phyloP scores from a whole-genome alignment of 441 rosid species.

The Erodium texanum region DNA sequence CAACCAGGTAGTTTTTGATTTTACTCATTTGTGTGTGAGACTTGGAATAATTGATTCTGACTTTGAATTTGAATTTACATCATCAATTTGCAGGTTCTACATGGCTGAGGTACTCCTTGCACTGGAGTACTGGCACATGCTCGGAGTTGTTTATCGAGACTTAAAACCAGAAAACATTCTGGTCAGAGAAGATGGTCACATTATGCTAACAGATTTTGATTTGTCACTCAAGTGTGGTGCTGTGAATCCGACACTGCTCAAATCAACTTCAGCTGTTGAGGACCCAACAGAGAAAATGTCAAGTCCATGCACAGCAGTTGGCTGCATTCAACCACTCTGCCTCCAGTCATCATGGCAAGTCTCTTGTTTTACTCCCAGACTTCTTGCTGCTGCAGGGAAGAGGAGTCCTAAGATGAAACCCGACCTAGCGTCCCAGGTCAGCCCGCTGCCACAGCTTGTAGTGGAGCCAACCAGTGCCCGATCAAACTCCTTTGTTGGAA shows the following conservation, averaged over 20 bases:
- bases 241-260: slow-evolving; percentile 38
- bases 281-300: slow-evolving; percentile 42
- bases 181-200: slow-evolving; percentile 76
- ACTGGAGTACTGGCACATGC: slow-evolving; percentile 75
- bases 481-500: slow-evolving; percentile 72
- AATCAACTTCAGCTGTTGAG: slow-evolving; percentile 37
- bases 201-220: slow-evolving; percentile 79
- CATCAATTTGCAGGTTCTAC: slow-evolving; percentile 44
- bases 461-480: slow-evolving; percentile 70
- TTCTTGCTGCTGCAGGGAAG: slow-evolving; percentile 44
- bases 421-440: slow-evolving; percentile 44
- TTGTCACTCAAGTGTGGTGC: slow-evolving; percentile 49
- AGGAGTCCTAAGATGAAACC: slow-evolving; percentile 45
- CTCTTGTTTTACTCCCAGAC: slow-evolving; percentile 65
- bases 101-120: slow-evolving; percentile 74
- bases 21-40: background rate
- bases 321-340: slow-evolving; percentile 71
- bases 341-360: slow-evolving; percentile 66
- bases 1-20: slow-evolving; percentile 40
- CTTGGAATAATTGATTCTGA: background rate
- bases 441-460: slow-evolving; percentile 58
- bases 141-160: slow-evolving; percentile 75
- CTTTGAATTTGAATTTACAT: slow-evolving; percentile 11
- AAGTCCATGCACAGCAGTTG: slow-evolving; percentile 54
- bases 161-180: slow-evolving; percentile 72